phyloP scores from a whole-genome alignment of 2,329 filamentous ascomycete genomes.

The Aspergillus sp. region DNA sequence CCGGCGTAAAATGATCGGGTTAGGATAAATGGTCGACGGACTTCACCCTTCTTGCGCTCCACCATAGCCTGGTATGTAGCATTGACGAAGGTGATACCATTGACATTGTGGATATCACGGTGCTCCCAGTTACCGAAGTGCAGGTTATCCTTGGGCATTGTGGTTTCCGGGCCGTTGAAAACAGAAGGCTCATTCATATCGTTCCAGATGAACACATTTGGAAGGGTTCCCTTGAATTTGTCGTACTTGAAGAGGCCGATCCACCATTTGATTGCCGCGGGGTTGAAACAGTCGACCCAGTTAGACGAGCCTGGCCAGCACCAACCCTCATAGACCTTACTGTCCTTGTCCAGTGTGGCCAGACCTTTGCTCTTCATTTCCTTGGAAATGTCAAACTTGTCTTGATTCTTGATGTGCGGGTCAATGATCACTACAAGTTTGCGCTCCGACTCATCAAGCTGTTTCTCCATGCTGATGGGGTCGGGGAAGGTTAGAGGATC shows the following conservation, averaged over 20 bases:
- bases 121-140: conserved; percentile 94
- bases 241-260: conserved; percentile 82
- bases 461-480: conserved; percentile 82
- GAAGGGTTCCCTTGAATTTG: conserved; percentile 78
- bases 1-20: conserved; percentile 92
- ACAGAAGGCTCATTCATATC: conserved; percentile 99
- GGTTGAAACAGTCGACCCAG: conserved; percentile 96
- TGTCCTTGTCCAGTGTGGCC: conserved; percentile 86
- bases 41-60: conserved; percentile 80
- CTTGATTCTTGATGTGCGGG: conserved; percentile 93
- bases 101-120: conserved; percentile 92
- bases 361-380: conserved; percentile 82
- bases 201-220: conserved; percentile 96
- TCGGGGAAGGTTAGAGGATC: conserved; percentile 85
- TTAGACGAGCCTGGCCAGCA: conserved; percentile 97
- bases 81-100: conserved; percentile 93
- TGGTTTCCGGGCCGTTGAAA: conserved; percentile 96
- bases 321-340: conserved; percentile 89
- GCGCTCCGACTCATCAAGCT: conserved; percentile 78
- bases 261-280: conserved; percentile 92
- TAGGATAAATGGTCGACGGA: conserved; percentile 83
- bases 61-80: conserved; percentile 85
- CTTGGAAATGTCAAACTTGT: conserved; percentile 72
- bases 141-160: conserved; percentile 98
- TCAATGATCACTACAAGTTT: conserved; percentile 96